phyloP scores from a whole-genome alignment of 352 stramenopile genomes.

The Phytophthora sp. region DNA sequence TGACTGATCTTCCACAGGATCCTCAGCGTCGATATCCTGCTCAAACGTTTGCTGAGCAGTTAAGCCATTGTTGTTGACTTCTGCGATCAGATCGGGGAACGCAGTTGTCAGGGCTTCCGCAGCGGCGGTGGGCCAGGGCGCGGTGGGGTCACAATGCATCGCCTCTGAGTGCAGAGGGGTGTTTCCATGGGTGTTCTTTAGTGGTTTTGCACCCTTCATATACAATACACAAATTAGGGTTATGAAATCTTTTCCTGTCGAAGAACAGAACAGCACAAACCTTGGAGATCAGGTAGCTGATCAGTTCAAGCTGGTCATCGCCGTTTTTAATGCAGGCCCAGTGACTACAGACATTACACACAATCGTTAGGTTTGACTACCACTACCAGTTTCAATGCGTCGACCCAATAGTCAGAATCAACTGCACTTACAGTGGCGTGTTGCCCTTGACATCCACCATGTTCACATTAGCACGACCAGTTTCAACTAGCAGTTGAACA shows the following conservation, averaged over 20 bases:
- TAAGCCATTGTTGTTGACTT: conserved; percentile 62
- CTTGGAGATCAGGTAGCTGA: conserved; percentile 69
- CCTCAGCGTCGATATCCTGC: conserved; percentile 64
- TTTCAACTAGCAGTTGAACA: conserved; percentile 63
- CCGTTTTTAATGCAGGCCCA: conserved; percentile 74
- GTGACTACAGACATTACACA: conserved; percentile 42
- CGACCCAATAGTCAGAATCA: neutral
- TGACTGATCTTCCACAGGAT: conserved; percentile 30
- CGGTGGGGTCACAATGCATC: conserved; percentile 70
- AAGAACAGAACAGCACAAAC: conserved; percentile 19
- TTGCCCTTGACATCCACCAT: conserved; percentile 72
- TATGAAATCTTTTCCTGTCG: neutral
- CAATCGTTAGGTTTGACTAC: neutral
- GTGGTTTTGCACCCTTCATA: conserved; percentile 59
- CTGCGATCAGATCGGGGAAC: conserved; percentile 59
- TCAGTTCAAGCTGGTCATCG: conserved; percentile 47
- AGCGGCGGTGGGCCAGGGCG: conserved; percentile 60
- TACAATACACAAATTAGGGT: neutral
- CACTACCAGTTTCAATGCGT: neutral
- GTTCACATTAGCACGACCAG: conserved; percentile 64
- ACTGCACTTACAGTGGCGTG: conserved; percentile 56
- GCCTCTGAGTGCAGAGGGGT: conserved; percentile 76
- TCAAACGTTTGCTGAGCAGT: conserved; percentile 74
- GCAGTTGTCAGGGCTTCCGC: conserved; percentile 47
- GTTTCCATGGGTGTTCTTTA: conserved; percentile 64